Evolutionary conservation across 805 yeast species (phyloP), one percentile per base, ranked within the genome.

Genomic region (Ogataea nakhonphanomensis): DNA sequence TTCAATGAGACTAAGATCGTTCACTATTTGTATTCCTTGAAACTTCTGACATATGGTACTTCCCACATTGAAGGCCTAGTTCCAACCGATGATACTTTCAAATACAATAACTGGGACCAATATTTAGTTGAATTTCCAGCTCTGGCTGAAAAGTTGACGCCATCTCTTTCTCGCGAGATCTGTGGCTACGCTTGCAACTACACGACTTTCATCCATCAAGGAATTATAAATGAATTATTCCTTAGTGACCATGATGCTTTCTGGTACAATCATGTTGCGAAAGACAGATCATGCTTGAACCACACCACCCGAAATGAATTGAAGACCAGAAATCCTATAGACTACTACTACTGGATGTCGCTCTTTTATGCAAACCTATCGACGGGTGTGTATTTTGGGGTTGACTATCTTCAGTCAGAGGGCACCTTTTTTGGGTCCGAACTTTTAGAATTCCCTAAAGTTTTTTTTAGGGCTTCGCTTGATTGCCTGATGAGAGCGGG

Each of bases 321-420:
- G 26, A 53, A 49, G 21, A 11, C 15, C 1, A 28, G 30, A 22
- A 43, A 51, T 5, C 25, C 49, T 1, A 35, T 41, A 33, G 58
- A 55, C 31, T 52, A 54, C 20, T 49, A 52, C 28, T 55, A 49
- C 35, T 54, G 58, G 59, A 49, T 55, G 48, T 45, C 59, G 1
- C 43, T 54, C 2, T 51, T 44, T 28, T 53, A 53, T 33, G 48
- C 56, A 8, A 46, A 50, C 10, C 36, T 55, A 2, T 50, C 55
- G 11, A 44, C 55, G 1, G 59, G 59, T 3, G 30, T 49, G 10
- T 49, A 45, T 32, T 54, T 51, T 38, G 56, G 58, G 2, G 42
- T 35, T 6, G 56, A 50, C n/a, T 43, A 46, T 11, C 32, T 52
- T 21, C 32, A 42, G 14, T 21, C 28, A 1, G 8, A 26, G 7